These are phyloP conservation scores for Xylaria sp. DNA, from an alignment of 2,329 filamentous ascomycete species.

Conservation along the genomic window DNA sequence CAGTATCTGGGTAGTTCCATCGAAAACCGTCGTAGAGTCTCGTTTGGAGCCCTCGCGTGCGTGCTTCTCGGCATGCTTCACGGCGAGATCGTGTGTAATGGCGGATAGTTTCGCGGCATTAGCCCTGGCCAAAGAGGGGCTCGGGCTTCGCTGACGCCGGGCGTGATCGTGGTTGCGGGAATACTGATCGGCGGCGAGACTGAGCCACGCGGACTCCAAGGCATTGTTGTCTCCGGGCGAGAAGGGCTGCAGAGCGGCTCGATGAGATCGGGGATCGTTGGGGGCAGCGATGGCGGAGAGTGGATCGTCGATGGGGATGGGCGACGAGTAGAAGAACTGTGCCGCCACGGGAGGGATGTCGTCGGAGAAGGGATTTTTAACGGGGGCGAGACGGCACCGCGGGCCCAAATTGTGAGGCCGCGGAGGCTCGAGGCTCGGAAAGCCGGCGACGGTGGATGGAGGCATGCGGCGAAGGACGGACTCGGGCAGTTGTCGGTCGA, in stretches of 20 bases:
- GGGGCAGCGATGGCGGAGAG: slow-evolving; percentile 70
- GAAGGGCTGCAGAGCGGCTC: slow-evolving; percentile 79
- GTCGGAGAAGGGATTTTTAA: slow-evolving; percentile 53
- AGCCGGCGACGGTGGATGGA: slow-evolving; percentile 37
- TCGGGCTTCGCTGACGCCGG: slow-evolving; percentile 49
- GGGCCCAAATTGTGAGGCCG: slow-evolving; percentile 67
- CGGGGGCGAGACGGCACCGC: slow-evolving; percentile 67
- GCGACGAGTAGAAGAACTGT: slow-evolving; percentile 88
- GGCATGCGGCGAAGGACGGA: slow-evolving; percentile 42
- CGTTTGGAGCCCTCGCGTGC: slow-evolving; percentile 51
- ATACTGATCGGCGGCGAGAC: slow-evolving; percentile 64
- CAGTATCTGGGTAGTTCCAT: slow-evolving; percentile 44
- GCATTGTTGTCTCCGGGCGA: slow-evolving; percentile 81
- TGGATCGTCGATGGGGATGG: slow-evolving; percentile 87
- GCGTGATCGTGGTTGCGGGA: slow-evolving; percentile 59
- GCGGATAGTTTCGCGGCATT: slow-evolving; percentile 53
- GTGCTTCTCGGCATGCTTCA: slow-evolving; percentile 61
- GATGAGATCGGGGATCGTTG: slow-evolving; percentile 63
- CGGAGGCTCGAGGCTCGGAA: slow-evolving; percentile 40
- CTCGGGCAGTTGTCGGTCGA: slow-evolving; percentile 9
- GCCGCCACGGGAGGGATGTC: slow-evolving; percentile 69
- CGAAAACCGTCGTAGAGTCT: slow-evolving; percentile 47
- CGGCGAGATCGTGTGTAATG: slow-evolving; percentile 58
- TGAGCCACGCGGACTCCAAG: slow-evolving; percentile 81
- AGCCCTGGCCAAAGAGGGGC: slow-evolving; percentile 49